These are phyloP conservation scores for Atalantia buxifolia DNA, from an alignment of 345 rosid species.

Conservation along the genomic window DNA sequence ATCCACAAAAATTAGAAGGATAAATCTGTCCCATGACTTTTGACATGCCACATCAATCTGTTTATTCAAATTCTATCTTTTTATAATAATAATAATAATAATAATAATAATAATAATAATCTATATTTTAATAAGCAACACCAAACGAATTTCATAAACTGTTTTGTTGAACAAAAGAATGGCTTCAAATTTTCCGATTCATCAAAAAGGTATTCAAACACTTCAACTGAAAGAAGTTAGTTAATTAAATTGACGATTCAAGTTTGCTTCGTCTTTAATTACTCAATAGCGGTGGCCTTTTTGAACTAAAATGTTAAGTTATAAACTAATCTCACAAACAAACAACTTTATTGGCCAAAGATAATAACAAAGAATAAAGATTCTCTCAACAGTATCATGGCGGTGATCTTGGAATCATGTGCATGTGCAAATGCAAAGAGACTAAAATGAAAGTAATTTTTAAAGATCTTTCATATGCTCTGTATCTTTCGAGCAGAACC, in stretches of 20 bases:
- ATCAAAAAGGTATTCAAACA: not conserved
- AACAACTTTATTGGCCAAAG: not conserved
- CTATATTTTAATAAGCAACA: no score
- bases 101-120: no score
- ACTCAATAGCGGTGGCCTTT: not conserved
- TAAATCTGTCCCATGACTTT: no score
- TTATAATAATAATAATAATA: no score
- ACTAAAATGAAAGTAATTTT: not conserved
- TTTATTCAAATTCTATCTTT: no score
- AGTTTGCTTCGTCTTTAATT: not conserved
- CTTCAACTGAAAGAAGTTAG: not conserved
- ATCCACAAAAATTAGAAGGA: no score
- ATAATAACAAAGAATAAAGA: not conserved
- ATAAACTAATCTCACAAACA: not conserved
- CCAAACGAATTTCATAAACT: no score
- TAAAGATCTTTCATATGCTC: not conserved
- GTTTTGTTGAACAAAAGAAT: no score
- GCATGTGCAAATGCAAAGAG: not conserved
- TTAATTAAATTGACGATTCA: no score
- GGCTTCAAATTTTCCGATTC: not conserved
- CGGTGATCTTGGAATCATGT: slow-evolving; percentile 10
- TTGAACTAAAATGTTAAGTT: not conserved
- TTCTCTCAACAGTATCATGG: not conserved
- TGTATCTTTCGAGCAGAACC: not conserved
- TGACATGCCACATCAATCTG: no score